Base-by-base conservation (phyloP, 225 moss, liverwort and hornwort species). In the Bryum argenteum region DNA sequence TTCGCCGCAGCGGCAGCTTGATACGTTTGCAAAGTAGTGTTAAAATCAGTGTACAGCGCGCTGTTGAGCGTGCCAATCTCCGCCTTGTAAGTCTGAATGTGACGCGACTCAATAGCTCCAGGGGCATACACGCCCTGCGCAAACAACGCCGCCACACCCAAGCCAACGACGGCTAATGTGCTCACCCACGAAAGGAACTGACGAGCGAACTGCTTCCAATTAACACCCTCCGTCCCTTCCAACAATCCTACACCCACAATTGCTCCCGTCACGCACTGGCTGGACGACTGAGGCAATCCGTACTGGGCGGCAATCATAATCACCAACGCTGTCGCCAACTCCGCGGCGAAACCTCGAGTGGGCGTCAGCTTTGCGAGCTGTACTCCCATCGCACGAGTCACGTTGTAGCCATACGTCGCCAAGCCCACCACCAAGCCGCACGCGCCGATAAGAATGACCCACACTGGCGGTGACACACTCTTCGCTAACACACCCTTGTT, bases 281-380 rank as follows among this genome's bases (percentile, higher is more conserved):
- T 73, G 12, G 89, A 90, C 1, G 89, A 90, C 15, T 82, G 82
- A 3, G 90, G 90, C 10, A 90, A 75, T 6, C 90, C 85, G 33
- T 90, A 90, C 71, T 90, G 90, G 0, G 90, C 63, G 1, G 90
- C 75, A 11, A 90, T 75, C 87, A 87, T 87, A 65, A 90, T 87
- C 50, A 87, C 85, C 70, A 90, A 67, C 38, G 90, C 90, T 8
- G 90, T 90, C 13, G 85, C 85, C 28, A 90, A 37, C 81, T 90
- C 90, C 17, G 90, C 90, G 1, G 87, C 87, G 14, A 90, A 90
- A 3, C 90, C 90, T 11, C 90, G 80, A 50, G 87, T 85, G 0
- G 90, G 87, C 0, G 90, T 87, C 23, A 90, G 62, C 83, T 90
- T 90, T 20, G 75, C 90, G 33, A 90, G 71, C 57, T 75, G 41